phyloP scores from a whole-genome alignment of 2,329 filamentous ascomycete genomes.

The Verticillium tricorpus region DNA sequence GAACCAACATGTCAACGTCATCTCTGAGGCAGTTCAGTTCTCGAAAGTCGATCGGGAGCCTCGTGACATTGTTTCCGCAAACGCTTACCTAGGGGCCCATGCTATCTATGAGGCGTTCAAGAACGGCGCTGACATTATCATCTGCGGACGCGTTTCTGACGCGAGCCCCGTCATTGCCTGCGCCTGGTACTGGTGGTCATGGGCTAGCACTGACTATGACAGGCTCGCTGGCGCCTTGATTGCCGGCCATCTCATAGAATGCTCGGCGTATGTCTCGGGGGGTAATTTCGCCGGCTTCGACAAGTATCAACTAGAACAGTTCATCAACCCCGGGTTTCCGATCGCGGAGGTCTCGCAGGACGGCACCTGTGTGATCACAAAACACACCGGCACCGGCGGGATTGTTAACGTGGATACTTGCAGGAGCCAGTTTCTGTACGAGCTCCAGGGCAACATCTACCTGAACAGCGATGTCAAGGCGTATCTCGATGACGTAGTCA shows the following conservation, averaged over 20 bases:
- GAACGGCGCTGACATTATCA: conserved; percentile 33
- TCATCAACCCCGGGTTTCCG: conserved; percentile 36
- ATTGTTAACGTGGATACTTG: conserved; percentile 29
- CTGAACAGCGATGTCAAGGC: conserved; percentile 44
- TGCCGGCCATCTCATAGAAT: conserved; percentile 45
- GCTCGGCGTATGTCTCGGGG: conserved; percentile 44
- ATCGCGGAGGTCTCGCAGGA: conserved; percentile 42
- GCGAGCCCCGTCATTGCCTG: conserved; percentile 44
- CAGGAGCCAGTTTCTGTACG: conserved; percentile 42
- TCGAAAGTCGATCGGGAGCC: not conserved
- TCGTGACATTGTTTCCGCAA: conserved; percentile 23
- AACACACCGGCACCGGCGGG: conserved; percentile 38
- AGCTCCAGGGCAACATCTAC: conserved; percentile 41
- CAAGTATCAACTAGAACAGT: conserved; percentile 8
- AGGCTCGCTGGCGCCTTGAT: conserved; percentile 38
- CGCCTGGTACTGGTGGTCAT: conserved; percentile 45
- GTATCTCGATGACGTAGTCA: conserved; percentile 18
- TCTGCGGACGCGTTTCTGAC: conserved; percentile 37
- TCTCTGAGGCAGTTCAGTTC: conserved; percentile 9
- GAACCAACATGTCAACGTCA: not conserved
- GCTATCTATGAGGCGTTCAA: conserved; percentile 31
- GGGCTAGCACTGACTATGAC: conserved; percentile 42
- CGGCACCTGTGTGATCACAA: conserved; percentile 43
- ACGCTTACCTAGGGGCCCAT: conserved; percentile 46
- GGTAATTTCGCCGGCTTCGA: conserved; percentile 47